These are phyloP conservation scores for Collybia nuda DNA, from an alignment of 768 basidiomycete genomes.

Conservation along the genomic window DNA sequence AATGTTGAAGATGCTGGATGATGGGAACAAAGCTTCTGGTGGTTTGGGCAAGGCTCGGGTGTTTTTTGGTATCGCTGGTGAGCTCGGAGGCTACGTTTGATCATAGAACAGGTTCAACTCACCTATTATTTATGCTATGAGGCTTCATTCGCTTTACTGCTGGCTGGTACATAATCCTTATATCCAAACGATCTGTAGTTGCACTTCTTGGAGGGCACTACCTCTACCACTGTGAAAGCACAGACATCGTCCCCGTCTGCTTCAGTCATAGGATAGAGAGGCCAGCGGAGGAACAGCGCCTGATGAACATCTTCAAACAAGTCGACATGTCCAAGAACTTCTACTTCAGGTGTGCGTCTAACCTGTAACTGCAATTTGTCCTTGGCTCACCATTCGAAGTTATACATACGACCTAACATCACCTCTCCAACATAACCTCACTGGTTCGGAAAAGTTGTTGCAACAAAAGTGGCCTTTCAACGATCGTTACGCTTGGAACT, in stretches of 20 bases:
- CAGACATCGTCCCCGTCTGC: slow-evolving; percentile 78
- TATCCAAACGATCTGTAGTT: slow-evolving; percentile 89
- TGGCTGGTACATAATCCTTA: slow-evolving; percentile 93
- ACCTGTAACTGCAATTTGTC: not conserved
- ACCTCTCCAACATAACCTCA: slow-evolving; percentile 91
- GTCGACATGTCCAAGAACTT: slow-evolving; percentile 99
- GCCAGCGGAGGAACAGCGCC: slow-evolving; percentile 83
- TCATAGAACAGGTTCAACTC: not conserved
- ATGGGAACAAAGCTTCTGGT: slow-evolving; percentile 87
- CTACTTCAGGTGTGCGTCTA: slow-evolving; percentile 77
- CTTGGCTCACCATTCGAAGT: slow-evolving; percentile 35
- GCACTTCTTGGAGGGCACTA: slow-evolving; percentile 95
- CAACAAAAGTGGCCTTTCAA: slow-evolving; percentile 68
- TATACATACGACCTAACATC: slow-evolving; percentile 97
- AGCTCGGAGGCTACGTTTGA: slow-evolving; percentile 10
- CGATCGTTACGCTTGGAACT: slow-evolving; percentile 94
- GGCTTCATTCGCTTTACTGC: slow-evolving; percentile 95
- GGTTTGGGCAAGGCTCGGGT: slow-evolving; percentile 78
- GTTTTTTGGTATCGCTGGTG: slow-evolving; percentile 85
- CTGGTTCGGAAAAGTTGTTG: slow-evolving; percentile 46
- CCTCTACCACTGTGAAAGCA: slow-evolving; percentile 92
- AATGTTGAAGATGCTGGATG: slow-evolving; percentile 92
- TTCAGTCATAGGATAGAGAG: slow-evolving; percentile 84
- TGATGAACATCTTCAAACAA: slow-evolving; percentile 91
- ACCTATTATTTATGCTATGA: slow-evolving; percentile 20